Conservation (phyloP, 331 rosid species). For the Malus hybrid region DNA sequence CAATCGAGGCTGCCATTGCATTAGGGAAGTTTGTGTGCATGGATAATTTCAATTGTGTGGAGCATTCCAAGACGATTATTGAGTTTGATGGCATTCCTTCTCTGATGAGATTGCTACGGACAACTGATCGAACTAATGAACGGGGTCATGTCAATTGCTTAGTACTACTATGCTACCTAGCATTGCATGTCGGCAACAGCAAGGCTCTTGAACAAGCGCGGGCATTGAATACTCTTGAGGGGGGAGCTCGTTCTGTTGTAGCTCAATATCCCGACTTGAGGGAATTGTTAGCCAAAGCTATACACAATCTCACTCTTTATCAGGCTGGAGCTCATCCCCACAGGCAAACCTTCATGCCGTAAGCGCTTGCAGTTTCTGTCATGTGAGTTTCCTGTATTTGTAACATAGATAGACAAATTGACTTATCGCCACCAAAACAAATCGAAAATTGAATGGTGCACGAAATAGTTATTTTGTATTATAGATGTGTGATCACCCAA, state of each 20-base stretch:
- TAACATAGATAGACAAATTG: constrained; percentile 17
- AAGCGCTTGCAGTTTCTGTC: constrained; percentile 14
- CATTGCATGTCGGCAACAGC: constrained; percentile 70
- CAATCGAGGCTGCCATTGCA: constrained; percentile 67
- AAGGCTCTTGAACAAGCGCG: constrained; percentile 71
- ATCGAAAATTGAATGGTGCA: not conserved
- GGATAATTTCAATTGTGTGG: constrained; percentile 53
- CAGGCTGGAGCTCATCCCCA: constrained; percentile 78
- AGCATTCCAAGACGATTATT: constrained; percentile 66
- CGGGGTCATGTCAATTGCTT: constrained; percentile 38
- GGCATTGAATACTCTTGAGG: constrained; percentile 65
- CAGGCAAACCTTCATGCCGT: constrained; percentile 39
- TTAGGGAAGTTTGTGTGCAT: constrained; percentile 61
- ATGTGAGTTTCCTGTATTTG: constrained; percentile 30
- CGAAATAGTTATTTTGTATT: not conserved
- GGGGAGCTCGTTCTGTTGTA: constrained; percentile 50
- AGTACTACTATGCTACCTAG: constrained; percentile 68
- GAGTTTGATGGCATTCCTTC: constrained; percentile 61
- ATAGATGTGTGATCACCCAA: not conserved
- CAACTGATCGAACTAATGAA: constrained; percentile 23
- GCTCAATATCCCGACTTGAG: constrained; percentile 46
- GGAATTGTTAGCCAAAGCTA: constrained; percentile 54
- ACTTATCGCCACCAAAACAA: not conserved
- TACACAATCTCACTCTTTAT: constrained; percentile 71
- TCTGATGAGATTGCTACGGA: constrained; percentile 51